Evolutionary conservation across 345 rosid genomes (phyloP), one percentile per base, ranked within the genome.

Genomic region (Linum usitatissimum): DNA sequence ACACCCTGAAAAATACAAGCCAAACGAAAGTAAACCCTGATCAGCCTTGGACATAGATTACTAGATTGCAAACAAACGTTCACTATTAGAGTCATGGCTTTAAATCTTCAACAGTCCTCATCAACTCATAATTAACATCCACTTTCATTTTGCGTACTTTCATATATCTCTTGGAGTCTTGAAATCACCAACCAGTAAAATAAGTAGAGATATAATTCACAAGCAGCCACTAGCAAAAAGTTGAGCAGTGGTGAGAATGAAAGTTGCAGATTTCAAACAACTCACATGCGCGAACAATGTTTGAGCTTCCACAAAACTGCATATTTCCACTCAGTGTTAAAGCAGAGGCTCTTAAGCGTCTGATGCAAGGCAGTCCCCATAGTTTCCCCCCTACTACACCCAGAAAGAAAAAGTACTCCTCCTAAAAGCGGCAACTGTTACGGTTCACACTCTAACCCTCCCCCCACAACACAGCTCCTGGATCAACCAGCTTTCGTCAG

Each of bases 231-330:
- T 28, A n/a, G 20, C 23, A 15, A 58, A 2, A 28, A 51, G 18
- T 30, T 42, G 3, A 55, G 42, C 21, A 23, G n/a, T 14, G n/a
- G 18, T 20, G 56, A 12, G 40, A 5, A 66, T 34, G 31, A 19
- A 17, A 45, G 12, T 19, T 17, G n/a, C 38, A 21, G 30, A 49
- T 54, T 39, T 42, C 6, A 55, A 60, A 17, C 30, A 53, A 81
- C 87, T 73, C 66, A 91, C 98, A 82, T 82, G 73, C 80, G 95
- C 64, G 88, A 72, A n/a, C 78, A 85, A 71, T 79, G 86, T 42
- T 82, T 72, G 66, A 91, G 87, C 77, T 85, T 86, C 98, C 98
- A 91, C 62, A 85, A 86, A 66, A 91, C 86, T 61, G 95, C 96
- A 59, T 86, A 91, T 31, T 77, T 82, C 98, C 98, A 91, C 17